Evolutionary conservation across 1,139 yeast genomes (phyloP).

Genomic region (Hyphopichia pseudoburtonii): DNA sequence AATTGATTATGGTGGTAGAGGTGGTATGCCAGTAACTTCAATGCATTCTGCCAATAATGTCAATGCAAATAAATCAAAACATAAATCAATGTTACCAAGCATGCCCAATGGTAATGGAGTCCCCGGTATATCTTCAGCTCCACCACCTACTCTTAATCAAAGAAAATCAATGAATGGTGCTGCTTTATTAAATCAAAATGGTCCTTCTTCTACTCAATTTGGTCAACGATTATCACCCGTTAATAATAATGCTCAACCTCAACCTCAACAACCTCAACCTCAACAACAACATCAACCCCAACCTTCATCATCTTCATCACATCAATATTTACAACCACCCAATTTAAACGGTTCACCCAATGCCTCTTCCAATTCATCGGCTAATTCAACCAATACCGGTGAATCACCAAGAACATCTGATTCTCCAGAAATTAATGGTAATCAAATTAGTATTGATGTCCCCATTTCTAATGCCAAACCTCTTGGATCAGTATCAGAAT

Average conservation of each 20-base stretch:
- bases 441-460: constrained; percentile 11
- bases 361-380: constrained; percentile 28
- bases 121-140: constrained; percentile 3
- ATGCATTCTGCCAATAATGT: constrained; percentile 6
- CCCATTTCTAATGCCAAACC: constrained; percentile 28
- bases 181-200: constrained; percentile 3
- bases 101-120: constrained; percentile 6
- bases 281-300: constrained; percentile 8
- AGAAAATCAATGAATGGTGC: constrained; percentile 15
- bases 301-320: constrained; percentile 7
- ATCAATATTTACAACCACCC: constrained; percentile 29
- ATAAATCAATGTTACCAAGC: constrained; percentile 16
- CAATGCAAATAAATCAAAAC: constrained; percentile 20
- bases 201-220: background rate
- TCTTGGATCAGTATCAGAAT: constrained; percentile 29
- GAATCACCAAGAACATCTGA: constrained; percentile 30
- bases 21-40: constrained; percentile 44
- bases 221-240: constrained; percentile 7
- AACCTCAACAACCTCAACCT: constrained; percentile 7
- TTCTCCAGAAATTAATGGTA: constrained; percentile 14
- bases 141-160: constrained; percentile 14
- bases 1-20: constrained; percentile 49
- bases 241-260: constrained; percentile 4
- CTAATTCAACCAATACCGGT: constrained; percentile 21
- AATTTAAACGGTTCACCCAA: constrained; percentile 24